A percentile compares a stretch with the other conserved stretches of the same genome.
Evolutionary conservation across 2,329 filamentous ascomycete species (phyloP).

Genomic region (Aspergillus neoniger): DNA sequence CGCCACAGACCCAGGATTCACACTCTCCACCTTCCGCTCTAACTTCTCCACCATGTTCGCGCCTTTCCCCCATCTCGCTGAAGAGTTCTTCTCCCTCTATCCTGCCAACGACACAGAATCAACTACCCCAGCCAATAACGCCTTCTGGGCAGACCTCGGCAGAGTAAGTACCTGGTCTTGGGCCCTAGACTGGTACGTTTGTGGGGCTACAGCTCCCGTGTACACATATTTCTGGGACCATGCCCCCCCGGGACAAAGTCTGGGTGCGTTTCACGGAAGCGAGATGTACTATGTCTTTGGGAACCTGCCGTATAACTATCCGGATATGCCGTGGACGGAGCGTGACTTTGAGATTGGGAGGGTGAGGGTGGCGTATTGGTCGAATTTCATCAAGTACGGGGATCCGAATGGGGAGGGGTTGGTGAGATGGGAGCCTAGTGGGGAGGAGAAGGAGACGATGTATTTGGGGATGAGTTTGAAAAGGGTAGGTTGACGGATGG

Average conservation of each 20-base stretch:
- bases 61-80: constrained; percentile 6
- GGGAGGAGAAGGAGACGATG: not conserved
- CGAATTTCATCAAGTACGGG: not conserved
- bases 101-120: constrained; percentile 13
- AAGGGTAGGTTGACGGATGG: not conserved
- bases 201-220: not conserved
- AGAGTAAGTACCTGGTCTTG: not conserved
- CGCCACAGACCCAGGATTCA: not conserved
- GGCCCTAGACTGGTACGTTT: not conserved
- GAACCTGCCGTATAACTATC: not conserved
- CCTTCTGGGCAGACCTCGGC: not conserved
- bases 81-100: constrained; percentile 25
- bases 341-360: not conserved
- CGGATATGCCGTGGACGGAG: not conserved
- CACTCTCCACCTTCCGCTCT: constrained; percentile 18
- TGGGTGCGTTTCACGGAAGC: not conserved
- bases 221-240: not conserved
- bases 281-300: not conserved
- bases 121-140: not conserved
- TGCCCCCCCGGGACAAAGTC: not conserved
- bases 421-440: not conserved
- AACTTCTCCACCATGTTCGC: constrained; percentile 22
- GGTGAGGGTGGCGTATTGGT: not conserved
- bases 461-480: not conserved
- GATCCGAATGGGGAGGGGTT: not conserved